Base-by-base conservation (phyloP, 192 early-diverging fungal genomes). In the Rhizoclosmatium globosum region DNA sequence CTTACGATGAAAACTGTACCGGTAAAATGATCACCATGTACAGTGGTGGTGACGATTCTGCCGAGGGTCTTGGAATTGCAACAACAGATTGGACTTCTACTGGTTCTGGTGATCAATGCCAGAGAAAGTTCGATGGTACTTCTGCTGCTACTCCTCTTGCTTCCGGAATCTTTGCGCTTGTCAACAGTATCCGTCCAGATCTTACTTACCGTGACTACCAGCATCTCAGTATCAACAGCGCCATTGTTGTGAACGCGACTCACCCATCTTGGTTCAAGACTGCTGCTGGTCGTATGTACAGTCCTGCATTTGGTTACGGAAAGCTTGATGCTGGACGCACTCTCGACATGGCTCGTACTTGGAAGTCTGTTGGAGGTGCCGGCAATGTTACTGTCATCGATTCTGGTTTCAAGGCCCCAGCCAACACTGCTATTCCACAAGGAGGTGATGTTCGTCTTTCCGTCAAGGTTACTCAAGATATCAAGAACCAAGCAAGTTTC, bases 81-180 rank as follows among this genome's bases (percentile, higher is more conserved):
- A 86, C 82, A 83, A 11, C n/a, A 0, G n/a, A 11, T 0, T 57
- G 53, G 13, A 17, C 13, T 57, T 57, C 53, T 0, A 11, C 53
- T 57, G 53, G 13, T 17, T 57, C n/a, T 57, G 53, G 53, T 0
- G n/a, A 11, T 44, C 58, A 83, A 47, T 98, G 94, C 82, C 92
- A 94, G 1, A 76, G 79, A 69, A 81, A 83, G 43, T 95, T 97
- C 80, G 91, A 92, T 23, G 96, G 96, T 3, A 98, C 97, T 3
- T 95, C 94, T 13, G 97, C 96, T 3, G 97, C 97, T 9, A 96
- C 97, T 1, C 96, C 97, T 2, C 79, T 98, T 53, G 97, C 92
- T 3, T 89, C 95, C 0, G 97, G 95, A 19, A 89, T 97, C 31
- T 92, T 93, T 83, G 94, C 97, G 3, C 88, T 98, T 21, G 94